These are phyloP conservation scores for Puccinia polysora DNA, from an alignment of 1,284 basidiomycete species.

Conservation along the genomic window DNA sequence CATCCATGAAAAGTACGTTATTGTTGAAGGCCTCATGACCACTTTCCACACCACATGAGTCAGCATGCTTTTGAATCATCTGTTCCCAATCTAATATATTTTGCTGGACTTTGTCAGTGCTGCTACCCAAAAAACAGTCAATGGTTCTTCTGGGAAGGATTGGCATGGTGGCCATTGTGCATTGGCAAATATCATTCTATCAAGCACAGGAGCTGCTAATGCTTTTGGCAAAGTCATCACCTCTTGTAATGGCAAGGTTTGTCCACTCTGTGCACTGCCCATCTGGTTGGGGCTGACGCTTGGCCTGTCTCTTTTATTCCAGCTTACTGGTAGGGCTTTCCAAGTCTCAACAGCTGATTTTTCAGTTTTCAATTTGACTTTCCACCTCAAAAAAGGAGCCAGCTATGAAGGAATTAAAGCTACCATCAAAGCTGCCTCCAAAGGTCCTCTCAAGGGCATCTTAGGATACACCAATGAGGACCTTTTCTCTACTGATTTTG, in stretches of 20 bases:
- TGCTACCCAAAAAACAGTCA: constrained; percentile 99
- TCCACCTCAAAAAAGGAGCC: constrained; percentile 75
- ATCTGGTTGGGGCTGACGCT: too few relatives aligned
- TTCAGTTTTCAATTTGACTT: constrained; percentile 96
- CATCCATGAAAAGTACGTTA: constrained; percentile 91
- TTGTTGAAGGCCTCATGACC: constrained; percentile 87
- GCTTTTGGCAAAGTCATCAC: constrained; percentile 99
- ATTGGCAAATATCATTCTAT: constrained; percentile 98
- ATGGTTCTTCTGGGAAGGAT: constrained; percentile 84
- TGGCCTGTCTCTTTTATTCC: too few relatives aligned
- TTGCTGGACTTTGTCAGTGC: too few relatives aligned
- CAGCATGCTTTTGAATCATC: neutral
- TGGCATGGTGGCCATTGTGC: constrained; percentile 88
- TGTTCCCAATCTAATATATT: neutral
- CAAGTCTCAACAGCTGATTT: too few relatives aligned
- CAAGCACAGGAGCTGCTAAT: constrained; percentile 98
- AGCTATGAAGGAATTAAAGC: constrained; percentile 74
- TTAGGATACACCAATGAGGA: too few relatives aligned
- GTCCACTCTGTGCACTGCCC: too few relatives aligned
- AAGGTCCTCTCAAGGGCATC: constrained; percentile 69
- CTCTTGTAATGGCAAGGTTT: constrained; percentile 90
- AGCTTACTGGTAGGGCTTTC: too few relatives aligned
- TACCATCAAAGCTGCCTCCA: constrained; percentile 74
- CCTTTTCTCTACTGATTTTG: too few relatives aligned
- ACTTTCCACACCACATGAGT: constrained; percentile 57